phyloP scores from a whole-genome alignment of 2,329 filamentous ascomycete genomes.

The Fusarium citri region DNA sequence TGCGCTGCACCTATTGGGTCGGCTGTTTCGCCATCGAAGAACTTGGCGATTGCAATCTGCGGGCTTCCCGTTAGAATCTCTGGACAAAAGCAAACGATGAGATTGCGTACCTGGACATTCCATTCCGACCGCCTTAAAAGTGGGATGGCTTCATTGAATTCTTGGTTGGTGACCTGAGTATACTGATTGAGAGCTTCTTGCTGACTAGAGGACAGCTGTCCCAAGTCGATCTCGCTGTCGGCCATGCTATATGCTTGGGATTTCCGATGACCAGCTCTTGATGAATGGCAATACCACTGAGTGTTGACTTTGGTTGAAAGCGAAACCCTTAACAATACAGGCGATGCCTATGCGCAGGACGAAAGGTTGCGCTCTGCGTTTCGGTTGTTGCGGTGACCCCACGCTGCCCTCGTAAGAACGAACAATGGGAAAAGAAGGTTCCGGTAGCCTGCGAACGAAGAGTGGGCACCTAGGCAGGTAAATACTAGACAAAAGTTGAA shows the following conservation, averaged over 20 bases:
- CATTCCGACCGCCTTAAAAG: conserved; percentile 89
- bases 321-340: neutral
- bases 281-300: neutral
- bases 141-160: conserved; percentile 78
- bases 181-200: conserved; percentile 89
- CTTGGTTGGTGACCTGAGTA: conserved; percentile 87
- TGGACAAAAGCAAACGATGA: neutral
- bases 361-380: neutral
- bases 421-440: neutral
- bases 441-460: neutral
- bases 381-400: conserved; percentile 29
- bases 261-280: neutral
- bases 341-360: neutral
- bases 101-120: conserved; percentile 82
- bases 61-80: conserved; percentile 13
- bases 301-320: neutral
- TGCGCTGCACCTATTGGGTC: conserved; percentile 82
- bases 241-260: conserved; percentile 47
- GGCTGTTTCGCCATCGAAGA: conserved; percentile 94
- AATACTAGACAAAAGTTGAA: neutral
- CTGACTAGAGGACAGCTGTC: conserved; percentile 79
- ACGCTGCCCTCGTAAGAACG: conserved; percentile 13
- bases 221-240: conserved; percentile 63
- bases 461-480: neutral
- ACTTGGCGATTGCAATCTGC: conserved; percentile 94